Base-by-base conservation (phyloP, 2,329 filamentous ascomycete genomes). In the Lasiodiplodia sp. region DNA sequence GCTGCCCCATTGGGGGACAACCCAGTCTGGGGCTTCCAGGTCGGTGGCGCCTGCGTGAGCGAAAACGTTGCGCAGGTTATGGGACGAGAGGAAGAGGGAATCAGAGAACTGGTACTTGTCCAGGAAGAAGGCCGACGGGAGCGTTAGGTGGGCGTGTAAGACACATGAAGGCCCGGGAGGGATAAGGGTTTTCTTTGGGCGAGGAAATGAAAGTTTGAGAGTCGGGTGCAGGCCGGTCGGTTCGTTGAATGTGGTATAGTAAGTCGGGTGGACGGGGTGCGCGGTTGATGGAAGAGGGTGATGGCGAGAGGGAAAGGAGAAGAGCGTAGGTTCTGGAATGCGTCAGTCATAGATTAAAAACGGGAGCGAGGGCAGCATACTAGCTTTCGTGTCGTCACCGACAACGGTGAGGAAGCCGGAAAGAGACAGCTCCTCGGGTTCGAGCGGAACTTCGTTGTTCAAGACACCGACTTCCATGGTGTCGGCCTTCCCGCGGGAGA, bases 11-110 rank as follows among this genome's bases (percentile, higher is more conserved):
- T 85, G 79, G 7, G 86, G 76, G 37, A 93, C 86, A 1, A 90
- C 88, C 83, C 96, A 98, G 73, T 91, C 91, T 1, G 95, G 95
- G 0, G 93, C 94, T 82, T 98, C 95, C 66, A 98, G 89, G 73
- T 98, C 94, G 7, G 94, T 92, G 23, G 93, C 92, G 14, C 92
- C 87, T 31, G 89, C 89, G 16, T 93, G 86, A 71, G 91, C 88
- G 55, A 86, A 89, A 51, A 96, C 82, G 2, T 87, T 83, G 2
- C 86, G 84, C 23, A 97, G 85, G 75, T 96, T 93, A 74, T 97
- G 93, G 0, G 93, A 94, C 3, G 88, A 80, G 37, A 97, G 86
- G 80, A 96, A 96, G 5, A 97, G 85, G 0, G 87, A 80, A 77
- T 94, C 92, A 28, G 83, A 85, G 70, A 97, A 87, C 79, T 97